Conservation (phyloP, 345 rosid species). For the Excoecaria agallocha region DNA sequence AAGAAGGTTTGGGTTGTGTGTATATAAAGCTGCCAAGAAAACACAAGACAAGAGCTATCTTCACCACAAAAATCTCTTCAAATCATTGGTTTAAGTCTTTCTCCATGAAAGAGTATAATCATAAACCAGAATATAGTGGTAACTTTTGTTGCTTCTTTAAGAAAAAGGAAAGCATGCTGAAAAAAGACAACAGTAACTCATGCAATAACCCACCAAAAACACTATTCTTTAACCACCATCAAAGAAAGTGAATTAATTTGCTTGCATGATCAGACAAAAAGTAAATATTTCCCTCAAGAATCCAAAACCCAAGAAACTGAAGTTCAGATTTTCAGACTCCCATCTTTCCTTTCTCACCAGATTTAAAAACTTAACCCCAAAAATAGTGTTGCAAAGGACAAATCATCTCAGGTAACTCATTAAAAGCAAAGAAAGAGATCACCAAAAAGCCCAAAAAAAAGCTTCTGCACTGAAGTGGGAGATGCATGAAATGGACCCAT, state of each 20-base stretch:
- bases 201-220: slow-evolving; percentile 15
- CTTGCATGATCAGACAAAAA: slow-evolving; percentile 53
- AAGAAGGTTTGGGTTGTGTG: neutral
- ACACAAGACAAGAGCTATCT: slow-evolving; percentile 21
- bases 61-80: slow-evolving; percentile 30
- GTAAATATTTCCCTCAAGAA: slow-evolving; percentile 33
- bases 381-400: slow-evolving; percentile 28
- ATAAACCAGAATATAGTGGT: slow-evolving; percentile 31
- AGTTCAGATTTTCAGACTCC: slow-evolving; percentile 35
- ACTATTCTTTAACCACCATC: slow-evolving; percentile 16
- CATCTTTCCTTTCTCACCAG: slow-evolving; percentile 19
- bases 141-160: slow-evolving; percentile 26
- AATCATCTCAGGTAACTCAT: slow-evolving; percentile 24
- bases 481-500: slow-evolving; percentile 51
- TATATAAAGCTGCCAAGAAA: slow-evolving; percentile 2
- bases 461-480: slow-evolving; percentile 37
- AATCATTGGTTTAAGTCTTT: slow-evolving; percentile 40
- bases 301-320: slow-evolving; percentile 63
- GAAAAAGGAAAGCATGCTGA: slow-evolving; percentile 24
- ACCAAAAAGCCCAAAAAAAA: slow-evolving; percentile 36
- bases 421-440: slow-evolving; percentile 36
- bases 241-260: slow-evolving; percentile 40
- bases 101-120: slow-evolving; percentile 33
- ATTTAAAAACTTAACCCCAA: slow-evolving; percentile 32
- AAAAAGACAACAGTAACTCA: slow-evolving; percentile 25